These are phyloP conservation scores for Neocatenulostroma microsporum DNA, from an alignment of 2,329 filamentous ascomycete genomes.

Conservation along the genomic window DNA sequence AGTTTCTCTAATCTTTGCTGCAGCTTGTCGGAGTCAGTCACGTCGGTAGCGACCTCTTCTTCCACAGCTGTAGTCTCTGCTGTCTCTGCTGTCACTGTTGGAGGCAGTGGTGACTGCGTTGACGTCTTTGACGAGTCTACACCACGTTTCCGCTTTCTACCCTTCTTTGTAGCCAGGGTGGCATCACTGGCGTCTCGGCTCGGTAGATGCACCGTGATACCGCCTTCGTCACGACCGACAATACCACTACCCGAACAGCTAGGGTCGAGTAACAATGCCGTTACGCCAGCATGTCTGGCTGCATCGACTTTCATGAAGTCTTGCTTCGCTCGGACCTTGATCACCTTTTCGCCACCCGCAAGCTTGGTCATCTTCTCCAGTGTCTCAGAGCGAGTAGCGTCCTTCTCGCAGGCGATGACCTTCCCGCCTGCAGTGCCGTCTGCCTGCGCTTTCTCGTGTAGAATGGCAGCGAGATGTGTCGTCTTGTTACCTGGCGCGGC, in stretches of 20 bases:
- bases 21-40: slow-evolving; percentile 43
- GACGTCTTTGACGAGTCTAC: slow-evolving; percentile 6
- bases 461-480: slow-evolving; percentile 76
- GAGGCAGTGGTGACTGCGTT: slow-evolving; percentile 5
- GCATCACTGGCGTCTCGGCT: slow-evolving; percentile 8
- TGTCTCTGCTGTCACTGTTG: not conserved
- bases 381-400: slow-evolving; percentile 61
- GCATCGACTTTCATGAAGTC: slow-evolving; percentile 74
- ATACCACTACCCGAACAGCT: slow-evolving; percentile 96
- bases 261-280: slow-evolving; percentile 77
- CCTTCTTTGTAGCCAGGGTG: slow-evolving; percentile 5
- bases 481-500: slow-evolving; percentile 97
- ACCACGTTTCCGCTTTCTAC: slow-evolving; percentile 28
- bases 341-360: slow-evolving; percentile 61
- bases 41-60: slow-evolving; percentile 5
- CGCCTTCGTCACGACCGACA: slow-evolving; percentile 73
- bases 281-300: slow-evolving; percentile 59
- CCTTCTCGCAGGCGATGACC: slow-evolving; percentile 76
- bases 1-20: slow-evolving; percentile 62
- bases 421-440: slow-evolving; percentile 23
- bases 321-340: slow-evolving; percentile 62
- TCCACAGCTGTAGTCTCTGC: slow-evolving; percentile 11
- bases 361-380: slow-evolving; percentile 76
- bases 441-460: slow-evolving; percentile 28
- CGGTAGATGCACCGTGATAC: slow-evolving; percentile 56